Base-by-base conservation (phyloP, 768 basidiomycete species). In the Gymnopilus dilepis region DNA sequence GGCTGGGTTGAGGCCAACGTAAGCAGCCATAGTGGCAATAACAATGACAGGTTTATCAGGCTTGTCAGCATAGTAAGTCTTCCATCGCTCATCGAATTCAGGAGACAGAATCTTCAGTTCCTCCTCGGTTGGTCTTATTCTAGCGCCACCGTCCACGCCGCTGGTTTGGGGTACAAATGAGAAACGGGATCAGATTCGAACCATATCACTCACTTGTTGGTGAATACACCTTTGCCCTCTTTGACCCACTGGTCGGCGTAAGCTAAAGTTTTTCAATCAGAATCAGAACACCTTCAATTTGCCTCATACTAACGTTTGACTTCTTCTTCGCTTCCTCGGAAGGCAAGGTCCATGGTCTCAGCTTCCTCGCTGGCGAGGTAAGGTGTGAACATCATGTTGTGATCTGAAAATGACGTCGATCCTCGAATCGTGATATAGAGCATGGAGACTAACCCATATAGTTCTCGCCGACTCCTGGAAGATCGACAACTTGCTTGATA, bases 401-500 rank as follows among this genome's bases (percentile, higher is more conserved):
- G 83, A 61, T 83, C 83, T 84, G 26, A 13, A 43, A 12, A 34
- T 26, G 37, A 22, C 34, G 17, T 40, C n/a, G 24, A 37, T 37
- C 38, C 22, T 38, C 24, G 19, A n/a, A 50, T 62, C 19, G n/a
- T 8, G 19, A n/a, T 33, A 34, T 53, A 51, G 11, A 8, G 37
- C 5, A 5, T 19, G 33, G 8, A 34, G 7, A 28, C 64, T 40
- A 54, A 82, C 84, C 85, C 63, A 80, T 77, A 53, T 82, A 85
- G 61, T 91, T 84, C 68, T 88, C 86, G 2, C 92, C 91, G 0
- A 95, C 91, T 19, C 88, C 88, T 2, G 90, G 89, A 15, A 92
- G 81, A 55, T 90, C 84, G 13, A 89, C 78, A 34, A 84, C 55
- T 62, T 78, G 76, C 6, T 73, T 64, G 31, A 93, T 81, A 12